Conservation (phyloP, 306 rosid species). For the Lathyrus aphaca region DNA sequence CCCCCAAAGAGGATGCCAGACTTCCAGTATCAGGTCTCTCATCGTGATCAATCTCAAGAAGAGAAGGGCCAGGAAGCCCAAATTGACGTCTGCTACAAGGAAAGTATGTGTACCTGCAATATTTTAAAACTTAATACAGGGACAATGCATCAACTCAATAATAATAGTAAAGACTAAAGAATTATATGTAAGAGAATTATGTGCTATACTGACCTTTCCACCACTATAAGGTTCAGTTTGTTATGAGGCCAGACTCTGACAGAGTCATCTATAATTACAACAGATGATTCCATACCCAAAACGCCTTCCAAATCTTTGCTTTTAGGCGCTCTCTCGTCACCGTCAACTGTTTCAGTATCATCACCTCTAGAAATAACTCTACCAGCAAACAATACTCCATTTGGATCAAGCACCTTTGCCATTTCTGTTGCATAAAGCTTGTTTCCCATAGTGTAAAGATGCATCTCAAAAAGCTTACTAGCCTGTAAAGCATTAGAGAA, state of each 20-base stretch:
- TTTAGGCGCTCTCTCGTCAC: conserved; percentile 44
- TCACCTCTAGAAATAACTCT: conserved; percentile 97
- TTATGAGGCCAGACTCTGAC: conserved; percentile 99
- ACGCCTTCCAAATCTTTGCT: conserved; percentile 98
- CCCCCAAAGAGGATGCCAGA: conserved; percentile 86
- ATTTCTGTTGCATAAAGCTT: conserved; percentile 96
- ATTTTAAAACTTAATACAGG: conserved; percentile 39
- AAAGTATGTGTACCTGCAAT: conserved; percentile 85
- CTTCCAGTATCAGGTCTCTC: conserved; percentile 96
- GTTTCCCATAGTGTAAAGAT: conserved; percentile 99
- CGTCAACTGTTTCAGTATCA: conserved; percentile 73
- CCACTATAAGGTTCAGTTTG: conserved; percentile 94
- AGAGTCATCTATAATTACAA: conserved; percentile 95
- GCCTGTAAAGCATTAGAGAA: conserved; percentile 63
- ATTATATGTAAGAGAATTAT: not conserved
- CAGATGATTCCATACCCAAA: conserved; percentile 97
- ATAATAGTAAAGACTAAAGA: conserved; percentile 27
- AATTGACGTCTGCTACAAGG: conserved; percentile 99
- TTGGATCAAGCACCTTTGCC: conserved; percentile 99
- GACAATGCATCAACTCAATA: conserved; percentile 33
- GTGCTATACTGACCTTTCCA: conserved; percentile 72
- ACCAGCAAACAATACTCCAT: conserved; percentile 79
- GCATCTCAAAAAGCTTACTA: conserved; percentile 90
- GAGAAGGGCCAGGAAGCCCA: conserved; percentile 94
- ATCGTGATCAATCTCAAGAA: conserved; percentile 91